Percentiles rank a stretch among this genome's conserved stretches.
These are phyloP conservation scores for Boletus subparvulus DNA, from an alignment of 768 basidiomycete genomes.

Conservation along the genomic window DNA sequence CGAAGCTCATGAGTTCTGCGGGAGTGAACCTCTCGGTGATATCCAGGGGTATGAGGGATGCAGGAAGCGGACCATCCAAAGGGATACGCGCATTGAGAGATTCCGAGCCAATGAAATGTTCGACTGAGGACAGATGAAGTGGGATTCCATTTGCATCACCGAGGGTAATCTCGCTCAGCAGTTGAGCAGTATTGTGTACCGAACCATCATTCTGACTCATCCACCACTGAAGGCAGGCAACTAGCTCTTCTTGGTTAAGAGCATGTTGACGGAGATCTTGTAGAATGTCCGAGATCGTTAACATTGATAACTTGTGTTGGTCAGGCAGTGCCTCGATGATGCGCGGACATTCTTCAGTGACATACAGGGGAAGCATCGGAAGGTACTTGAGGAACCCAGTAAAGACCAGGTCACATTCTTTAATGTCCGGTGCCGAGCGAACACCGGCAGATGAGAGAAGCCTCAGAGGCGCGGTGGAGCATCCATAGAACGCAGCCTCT, in stretches of 20 bases:
- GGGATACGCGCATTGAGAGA: slow-evolving; percentile 54
- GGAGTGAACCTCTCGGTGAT: slow-evolving; percentile 59
- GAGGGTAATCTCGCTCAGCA: slow-evolving; percentile 38
- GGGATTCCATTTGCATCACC: slow-evolving; percentile 47
- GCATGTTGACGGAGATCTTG: not conserved
- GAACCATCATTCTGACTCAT: not conserved
- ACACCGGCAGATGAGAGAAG: slow-evolving; percentile 40
- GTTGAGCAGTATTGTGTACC: not conserved
- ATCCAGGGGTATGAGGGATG: slow-evolving; percentile 56
- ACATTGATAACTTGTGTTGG: not conserved
- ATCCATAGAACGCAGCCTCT: slow-evolving; percentile 74
- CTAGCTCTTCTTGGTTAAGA: slow-evolving; percentile 1
- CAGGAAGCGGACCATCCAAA: slow-evolving; percentile 73
- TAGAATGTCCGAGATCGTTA: not conserved
- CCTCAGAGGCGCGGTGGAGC: slow-evolving; percentile 29
- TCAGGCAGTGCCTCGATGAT: slow-evolving; percentile 28
- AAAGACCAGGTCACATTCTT: slow-evolving; percentile 66
- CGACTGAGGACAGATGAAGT: slow-evolving; percentile 61
- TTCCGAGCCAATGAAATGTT: slow-evolving; percentile 59
- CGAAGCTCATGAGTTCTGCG: slow-evolving; percentile 56
- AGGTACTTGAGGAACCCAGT: slow-evolving; percentile 71
- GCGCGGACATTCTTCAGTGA: slow-evolving; percentile 55
- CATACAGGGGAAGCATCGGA: slow-evolving; percentile 64
- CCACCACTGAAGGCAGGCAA: slow-evolving; percentile 7
- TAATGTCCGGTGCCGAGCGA: slow-evolving; percentile 58